phyloP scores from a whole-genome alignment of 2,329 filamentous ascomycete species.

The Ilyonectria destructans region DNA sequence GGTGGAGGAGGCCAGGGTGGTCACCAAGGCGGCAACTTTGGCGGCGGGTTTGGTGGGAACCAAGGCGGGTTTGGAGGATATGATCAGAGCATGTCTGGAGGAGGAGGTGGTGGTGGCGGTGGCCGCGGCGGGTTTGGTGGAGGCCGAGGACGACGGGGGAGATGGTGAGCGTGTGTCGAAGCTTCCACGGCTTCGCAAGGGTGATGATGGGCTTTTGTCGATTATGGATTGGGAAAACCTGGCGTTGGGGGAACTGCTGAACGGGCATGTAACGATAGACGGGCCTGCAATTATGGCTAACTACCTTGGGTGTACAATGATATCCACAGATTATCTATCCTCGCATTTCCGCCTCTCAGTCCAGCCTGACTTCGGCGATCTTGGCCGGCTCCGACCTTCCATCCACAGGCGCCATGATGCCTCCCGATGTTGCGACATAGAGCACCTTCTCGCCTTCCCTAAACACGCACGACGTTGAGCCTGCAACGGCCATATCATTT shows the following conservation, averaged over 20 bases:
- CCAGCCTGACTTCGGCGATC: constrained; percentile 35
- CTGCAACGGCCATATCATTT: constrained; percentile 26
- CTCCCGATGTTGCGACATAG: constrained; percentile 40
- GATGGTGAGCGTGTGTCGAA: constrained; percentile 39
- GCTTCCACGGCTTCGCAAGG: neutral
- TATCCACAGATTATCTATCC: constrained; percentile 26
- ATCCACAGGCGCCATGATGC: constrained; percentile 33
- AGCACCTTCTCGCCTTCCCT: constrained; percentile 26
- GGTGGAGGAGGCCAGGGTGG: constrained; percentile 63
- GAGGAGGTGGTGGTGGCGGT: constrained; percentile 53
- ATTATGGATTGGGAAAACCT: constrained; percentile 45
- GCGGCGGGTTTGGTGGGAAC: constrained; percentile 68
- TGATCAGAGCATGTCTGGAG: constrained; percentile 64
- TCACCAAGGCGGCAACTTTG: constrained; percentile 67
- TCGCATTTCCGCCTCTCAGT: neutral
- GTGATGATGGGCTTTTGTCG: constrained; percentile 39
- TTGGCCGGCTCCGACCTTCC: constrained; percentile 44
- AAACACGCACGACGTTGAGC: constrained; percentile 39
- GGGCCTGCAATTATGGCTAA: constrained; percentile 33
- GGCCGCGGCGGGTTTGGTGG: constrained; percentile 55
- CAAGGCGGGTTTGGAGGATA: constrained; percentile 67
- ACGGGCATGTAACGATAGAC: constrained; percentile 46
- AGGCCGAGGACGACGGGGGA: constrained; percentile 47
- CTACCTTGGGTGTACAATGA: constrained; percentile 26
- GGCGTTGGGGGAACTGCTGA: constrained; percentile 46